Percentiles rank a stretch among this genome's conserved stretches.
Evolutionary conservation across 352 stramenopile species (phyloP).

Genomic region (Globisporangium recalcitrans): DNA sequence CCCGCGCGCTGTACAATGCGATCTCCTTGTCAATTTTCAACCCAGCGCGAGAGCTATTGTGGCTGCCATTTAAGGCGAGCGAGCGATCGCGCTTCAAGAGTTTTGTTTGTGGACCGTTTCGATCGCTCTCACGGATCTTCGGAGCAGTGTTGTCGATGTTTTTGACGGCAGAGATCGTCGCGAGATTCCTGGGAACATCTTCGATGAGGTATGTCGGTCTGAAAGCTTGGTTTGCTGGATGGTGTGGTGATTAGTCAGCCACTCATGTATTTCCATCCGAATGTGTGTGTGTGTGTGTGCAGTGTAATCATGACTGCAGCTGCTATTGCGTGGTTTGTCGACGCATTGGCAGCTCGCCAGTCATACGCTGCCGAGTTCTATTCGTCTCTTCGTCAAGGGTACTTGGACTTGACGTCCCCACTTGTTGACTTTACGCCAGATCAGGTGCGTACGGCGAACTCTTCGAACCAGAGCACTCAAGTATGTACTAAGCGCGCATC

Average conservation of each 20-base stretch:
- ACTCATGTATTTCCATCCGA: neutral
- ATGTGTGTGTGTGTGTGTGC: neutral
- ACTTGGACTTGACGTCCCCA: constrained; percentile 74
- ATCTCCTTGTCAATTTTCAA: constrained; percentile 82
- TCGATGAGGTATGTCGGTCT: constrained; percentile 44
- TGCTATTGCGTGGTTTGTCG: constrained; percentile 57
- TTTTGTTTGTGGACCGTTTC: constrained; percentile 76
- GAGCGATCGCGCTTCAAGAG: constrained; percentile 73
- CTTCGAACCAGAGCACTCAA: neutral
- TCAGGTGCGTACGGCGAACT: constrained; percentile 44
- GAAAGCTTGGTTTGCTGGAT: neutral
- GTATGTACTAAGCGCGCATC: neutral
- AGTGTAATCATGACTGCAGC: constrained; percentile 62
- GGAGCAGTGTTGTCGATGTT: constrained; percentile 69
- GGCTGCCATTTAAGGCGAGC: constrained; percentile 70
- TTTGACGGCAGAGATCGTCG: constrained; percentile 44
- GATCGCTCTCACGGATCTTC: constrained; percentile 72
- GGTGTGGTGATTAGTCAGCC: neutral
- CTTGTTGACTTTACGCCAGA: constrained; percentile 82
- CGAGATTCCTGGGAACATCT: constrained; percentile 38
- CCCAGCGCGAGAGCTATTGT: constrained; percentile 77
- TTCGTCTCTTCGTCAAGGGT: constrained; percentile 71
- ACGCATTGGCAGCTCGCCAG: constrained; percentile 65
- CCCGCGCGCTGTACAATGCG: constrained; percentile 72
- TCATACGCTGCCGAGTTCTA: constrained; percentile 87